Base-by-base conservation (phyloP, 228 moss, liverwort and hornwort species). In the Sphagnum fallax region DNA sequence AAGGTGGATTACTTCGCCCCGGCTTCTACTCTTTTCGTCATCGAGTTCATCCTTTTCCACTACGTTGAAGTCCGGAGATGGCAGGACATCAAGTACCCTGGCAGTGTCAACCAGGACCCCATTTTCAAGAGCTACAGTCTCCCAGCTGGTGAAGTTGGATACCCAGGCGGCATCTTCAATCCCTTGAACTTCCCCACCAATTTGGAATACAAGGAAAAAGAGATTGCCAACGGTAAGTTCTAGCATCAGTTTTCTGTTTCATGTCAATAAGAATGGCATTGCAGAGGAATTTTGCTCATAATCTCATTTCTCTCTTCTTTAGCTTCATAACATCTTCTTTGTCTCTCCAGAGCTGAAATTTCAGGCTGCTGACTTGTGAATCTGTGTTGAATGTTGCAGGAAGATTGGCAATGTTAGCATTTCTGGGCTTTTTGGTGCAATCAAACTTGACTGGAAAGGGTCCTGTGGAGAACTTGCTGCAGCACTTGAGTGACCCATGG, bases 71-170 rank as follows among this genome's bases (percentile, higher is more conserved):
- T 83, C 72, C 78, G 87, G 62, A 81, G 87, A 69, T 87, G 83
- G 83, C 83, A 83, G 62, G 88, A 84, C 49, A 83, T 87, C 13
- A 83, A 79, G 76, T 83, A 83, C 74, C 87, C 87, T 5, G 87
- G 87, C 60, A 83, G 87, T 66, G 87, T 87, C 12, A 87, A 72
- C 76, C 78, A 81, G 74, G 87, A 87, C 64, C 87, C 87, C 0
- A 78, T 87, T 70, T 87, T 87, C 81, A 76, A 76, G 66, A 80
- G 51, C 52, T 77, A 87, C 77, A 83, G 77, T 67, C 81, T 87
- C 4, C 80, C 87, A 32, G 52, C 68, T 13, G 83, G 80, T 59
- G 87, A 87, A 5, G 87, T 87, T 4, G 87, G 87, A 52, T 87
- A 87, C 60, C 87, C 87, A 4, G 87, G 87, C 48, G 87, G 87